Percentiles rank a stretch among this genome's conserved stretches.
phyloP scores from a whole-genome alignment of 257 asterid species.

The Salvia splendens region DNA sequence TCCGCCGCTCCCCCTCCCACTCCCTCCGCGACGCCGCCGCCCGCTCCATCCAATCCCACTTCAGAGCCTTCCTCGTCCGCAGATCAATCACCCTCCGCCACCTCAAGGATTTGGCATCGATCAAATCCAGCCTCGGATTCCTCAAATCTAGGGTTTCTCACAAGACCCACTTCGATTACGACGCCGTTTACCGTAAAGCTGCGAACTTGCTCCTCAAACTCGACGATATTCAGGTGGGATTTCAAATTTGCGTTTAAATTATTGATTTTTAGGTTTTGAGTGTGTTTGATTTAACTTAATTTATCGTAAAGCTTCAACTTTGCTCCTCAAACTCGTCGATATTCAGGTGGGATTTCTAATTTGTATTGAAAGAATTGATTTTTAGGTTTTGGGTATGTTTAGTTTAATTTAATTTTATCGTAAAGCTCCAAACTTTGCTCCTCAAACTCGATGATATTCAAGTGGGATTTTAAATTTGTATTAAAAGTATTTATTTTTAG shows the following conservation, averaged over 20 bases:
- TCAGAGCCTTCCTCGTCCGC: conserved; percentile 72
- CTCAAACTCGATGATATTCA: conserved; percentile 60
- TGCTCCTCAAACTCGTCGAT: conserved; percentile 61
- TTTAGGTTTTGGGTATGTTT: too few species aligned
- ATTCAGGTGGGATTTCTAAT: conserved; percentile 51
- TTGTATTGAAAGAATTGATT: too few species aligned
- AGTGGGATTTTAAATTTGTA: conserved; percentile 38
- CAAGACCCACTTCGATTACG: conserved; percentile 44
- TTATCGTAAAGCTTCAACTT: conserved; percentile 43
- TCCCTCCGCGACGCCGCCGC: conserved; percentile 81
- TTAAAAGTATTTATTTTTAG: neutral
- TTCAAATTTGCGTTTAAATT: too few species aligned
- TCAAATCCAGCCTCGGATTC: conserved; percentile 51
- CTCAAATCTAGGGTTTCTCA: conserved; percentile 58
- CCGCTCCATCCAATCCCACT: conserved; percentile 71
- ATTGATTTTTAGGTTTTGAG: too few species aligned
- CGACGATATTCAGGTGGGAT: conserved; percentile 61
- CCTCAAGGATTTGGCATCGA: conserved; percentile 71
- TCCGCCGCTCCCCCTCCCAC: conserved; percentile 47
- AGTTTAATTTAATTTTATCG: conserved; percentile 27
- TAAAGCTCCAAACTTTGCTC: conserved; percentile 51
- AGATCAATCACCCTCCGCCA: conserved; percentile 86
- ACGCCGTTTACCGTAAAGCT: conserved; percentile 45
- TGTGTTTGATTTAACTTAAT: neutral
- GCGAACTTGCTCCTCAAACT: conserved; percentile 58